phyloP scores from a whole-genome alignment of 1,284 basidiomycete genomes.

The Boletus sp. region DNA sequence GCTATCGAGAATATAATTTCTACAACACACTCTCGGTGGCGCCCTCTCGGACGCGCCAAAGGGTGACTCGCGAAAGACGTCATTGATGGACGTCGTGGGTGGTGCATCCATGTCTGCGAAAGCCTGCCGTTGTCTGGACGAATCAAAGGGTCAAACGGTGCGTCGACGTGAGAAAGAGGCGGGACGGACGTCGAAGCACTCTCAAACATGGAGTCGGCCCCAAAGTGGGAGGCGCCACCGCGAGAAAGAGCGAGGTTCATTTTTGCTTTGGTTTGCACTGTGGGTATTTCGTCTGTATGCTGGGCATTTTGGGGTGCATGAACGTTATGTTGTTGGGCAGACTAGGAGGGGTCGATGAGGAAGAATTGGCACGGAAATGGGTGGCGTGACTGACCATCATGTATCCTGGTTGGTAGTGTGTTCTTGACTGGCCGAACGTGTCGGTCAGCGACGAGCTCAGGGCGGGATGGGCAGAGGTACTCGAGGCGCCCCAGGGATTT shows the following conservation, averaged over 20 bases:
- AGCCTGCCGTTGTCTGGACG: constrained; percentile 51
- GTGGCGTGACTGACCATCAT: constrained; percentile 52
- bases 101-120: constrained; percentile 71
- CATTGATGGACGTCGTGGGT: constrained; percentile 63
- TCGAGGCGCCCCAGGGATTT: constrained; percentile 26
- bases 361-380: neutral
- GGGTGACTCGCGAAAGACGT: constrained; percentile 56
- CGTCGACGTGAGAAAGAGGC: neutral
- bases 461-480: constrained; percentile 17
- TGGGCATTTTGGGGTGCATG: constrained; percentile 52
- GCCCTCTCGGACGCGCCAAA: constrained; percentile 27
- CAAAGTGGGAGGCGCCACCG: constrained; percentile 61
- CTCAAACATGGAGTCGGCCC: constrained; percentile 77
- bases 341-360: constrained; percentile 36
- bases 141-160: constrained; percentile 11
- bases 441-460: constrained; percentile 40
- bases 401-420: constrained; percentile 73
- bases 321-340: constrained; percentile 57
- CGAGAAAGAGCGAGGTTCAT: constrained; percentile 64
- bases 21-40: neutral
- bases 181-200: constrained; percentile 49
- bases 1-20: neutral
- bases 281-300: constrained; percentile 62
- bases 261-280: constrained; percentile 73
- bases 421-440: constrained; percentile 60